Percentiles rank a stretch among this genome's conserved stretches.
Evolutionary conservation across 345 rosid species (phyloP).

Genomic region (Euphorbia lathyris): DNA sequence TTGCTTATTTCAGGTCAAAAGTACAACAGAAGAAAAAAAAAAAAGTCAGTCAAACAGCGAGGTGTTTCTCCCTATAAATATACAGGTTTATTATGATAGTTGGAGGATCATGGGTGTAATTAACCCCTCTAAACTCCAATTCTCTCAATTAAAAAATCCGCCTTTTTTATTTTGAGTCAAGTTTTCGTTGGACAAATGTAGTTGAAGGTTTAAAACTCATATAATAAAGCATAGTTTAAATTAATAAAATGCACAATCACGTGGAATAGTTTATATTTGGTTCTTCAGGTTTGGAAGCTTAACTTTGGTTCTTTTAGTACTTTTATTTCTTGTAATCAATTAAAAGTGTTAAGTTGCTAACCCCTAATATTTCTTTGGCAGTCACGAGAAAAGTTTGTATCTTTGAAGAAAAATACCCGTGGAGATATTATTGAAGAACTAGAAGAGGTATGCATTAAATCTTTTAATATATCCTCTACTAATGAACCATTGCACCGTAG

Average conservation of each 20-base stretch:
- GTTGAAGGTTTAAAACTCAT: background rate
- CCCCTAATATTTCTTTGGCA: conserved; percentile 26
- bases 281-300: background rate
- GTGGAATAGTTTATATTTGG: background rate
- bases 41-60: too few species aligned
- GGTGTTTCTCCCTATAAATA: too few species aligned
- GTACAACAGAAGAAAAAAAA: too few species aligned
- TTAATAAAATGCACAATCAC: background rate
- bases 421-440: conserved; percentile 70
- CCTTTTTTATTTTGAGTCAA: too few species aligned
- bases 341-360: background rate
- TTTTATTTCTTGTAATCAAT: background rate
- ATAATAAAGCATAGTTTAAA: background rate
- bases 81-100: too few species aligned
- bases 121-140: too few species aligned
- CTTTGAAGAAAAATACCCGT: conserved; percentile 72
- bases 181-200: background rate
- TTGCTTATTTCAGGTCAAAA: too few species aligned
- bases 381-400: conserved; percentile 87
- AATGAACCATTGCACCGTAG: background rate
- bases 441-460: conserved; percentile 59
- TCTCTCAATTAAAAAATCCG: too few species aligned
- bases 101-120: too few species aligned
- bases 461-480: background rate
- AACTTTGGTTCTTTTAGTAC: background rate